phyloP scores from a whole-genome alignment of 805 yeast genomes.

The Hanseniaspora mollemarum region DNA sequence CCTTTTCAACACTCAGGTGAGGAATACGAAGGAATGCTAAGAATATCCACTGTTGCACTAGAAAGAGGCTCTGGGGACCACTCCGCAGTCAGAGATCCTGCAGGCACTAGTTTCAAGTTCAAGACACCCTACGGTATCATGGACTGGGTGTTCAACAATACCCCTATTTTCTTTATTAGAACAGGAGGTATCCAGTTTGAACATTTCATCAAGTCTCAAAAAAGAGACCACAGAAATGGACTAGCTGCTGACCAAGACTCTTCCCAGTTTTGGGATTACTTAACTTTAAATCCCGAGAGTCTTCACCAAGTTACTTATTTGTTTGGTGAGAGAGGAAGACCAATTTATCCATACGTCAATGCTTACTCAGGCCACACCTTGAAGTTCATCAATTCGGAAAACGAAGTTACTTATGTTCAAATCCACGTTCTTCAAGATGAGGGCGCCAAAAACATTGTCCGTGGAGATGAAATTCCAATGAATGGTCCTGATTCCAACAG shows the following conservation, averaged over 20 bases:
- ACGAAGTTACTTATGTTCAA: conserved; percentile 44
- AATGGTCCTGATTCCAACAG: conserved; percentile 41
- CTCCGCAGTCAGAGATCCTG: conserved; percentile 77
- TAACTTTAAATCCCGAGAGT: conserved; percentile 43
- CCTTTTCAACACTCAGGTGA: conserved; percentile 35
- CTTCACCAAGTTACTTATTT: conserved; percentile 47
- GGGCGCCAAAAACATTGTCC: conserved; percentile 36
- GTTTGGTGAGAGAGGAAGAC: conserved; percentile 53
- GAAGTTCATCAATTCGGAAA: conserved; percentile 44
- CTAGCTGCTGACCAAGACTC: conserved; percentile 37
- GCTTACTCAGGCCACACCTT: conserved; percentile 57
- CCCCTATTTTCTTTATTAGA: conserved; percentile 74
- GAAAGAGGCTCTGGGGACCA: conserved; percentile 55
- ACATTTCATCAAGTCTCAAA: conserved; percentile 78
- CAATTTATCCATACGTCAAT: conserved; percentile 42
- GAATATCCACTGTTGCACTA: conserved; percentile 78
- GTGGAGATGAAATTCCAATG: conserved; percentile 37
- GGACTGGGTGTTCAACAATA: conserved; percentile 77
- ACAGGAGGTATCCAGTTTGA: conserved; percentile 74
- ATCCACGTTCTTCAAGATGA: conserved; percentile 42
- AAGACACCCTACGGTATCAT: conserved; percentile 63
- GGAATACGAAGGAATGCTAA: conserved; percentile 33
- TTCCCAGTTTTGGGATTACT: conserved; percentile 48
- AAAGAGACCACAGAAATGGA: conserved; percentile 56
- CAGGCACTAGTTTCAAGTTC: conserved; percentile 71